These are phyloP conservation scores for Wickerhamomyces alni DNA, from an alignment of 805 yeast species.

Conservation along the genomic window DNA sequence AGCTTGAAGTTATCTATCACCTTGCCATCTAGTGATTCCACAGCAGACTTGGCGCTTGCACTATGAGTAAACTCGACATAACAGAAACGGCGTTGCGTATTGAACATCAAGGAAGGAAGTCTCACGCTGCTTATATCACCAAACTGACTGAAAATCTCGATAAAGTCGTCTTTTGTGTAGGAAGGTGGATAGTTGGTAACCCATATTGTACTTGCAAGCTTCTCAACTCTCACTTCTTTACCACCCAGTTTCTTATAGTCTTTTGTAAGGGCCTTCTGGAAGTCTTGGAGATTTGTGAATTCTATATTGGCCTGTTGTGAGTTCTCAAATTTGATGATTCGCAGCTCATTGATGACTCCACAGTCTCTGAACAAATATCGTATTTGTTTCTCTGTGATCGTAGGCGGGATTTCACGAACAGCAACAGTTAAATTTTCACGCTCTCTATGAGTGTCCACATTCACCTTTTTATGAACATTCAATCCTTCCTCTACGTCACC, in stretches of 20 bases:
- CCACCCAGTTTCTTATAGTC: slow-evolving; percentile 43
- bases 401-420: slow-evolving; percentile 41
- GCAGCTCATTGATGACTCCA: slow-evolving; percentile 43
- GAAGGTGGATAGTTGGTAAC: slow-evolving; percentile 68
- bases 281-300: slow-evolving; percentile 39
- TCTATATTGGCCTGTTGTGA: slow-evolving; percentile 50
- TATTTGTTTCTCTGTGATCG: slow-evolving; percentile 34
- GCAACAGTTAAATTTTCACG: slow-evolving; percentile 56
- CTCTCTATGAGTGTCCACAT: slow-evolving; percentile 30
- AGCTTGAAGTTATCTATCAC: slow-evolving; percentile 34
- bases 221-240: slow-evolving; percentile 37
- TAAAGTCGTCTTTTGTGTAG: slow-evolving; percentile 34
- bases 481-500: slow-evolving; percentile 1
- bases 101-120: slow-evolving; percentile 55
- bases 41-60: slow-evolving; percentile 40
- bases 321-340: slow-evolving; percentile 11
- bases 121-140: slow-evolving; percentile 47
- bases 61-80: slow-evolving; percentile 52
- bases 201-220: slow-evolving; percentile 54
- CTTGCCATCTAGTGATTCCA: slow-evolving; percentile 33
- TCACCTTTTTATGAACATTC: slow-evolving; percentile 6
- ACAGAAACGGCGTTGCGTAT: slow-evolving; percentile 61
- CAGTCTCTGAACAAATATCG: slow-evolving; percentile 49
- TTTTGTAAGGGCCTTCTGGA: slow-evolving; percentile 56
- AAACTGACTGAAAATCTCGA: slow-evolving; percentile 30